Conservation (phyloP, 768 basidiomycete genomes). For the Mycena albidolilacea region DNA sequence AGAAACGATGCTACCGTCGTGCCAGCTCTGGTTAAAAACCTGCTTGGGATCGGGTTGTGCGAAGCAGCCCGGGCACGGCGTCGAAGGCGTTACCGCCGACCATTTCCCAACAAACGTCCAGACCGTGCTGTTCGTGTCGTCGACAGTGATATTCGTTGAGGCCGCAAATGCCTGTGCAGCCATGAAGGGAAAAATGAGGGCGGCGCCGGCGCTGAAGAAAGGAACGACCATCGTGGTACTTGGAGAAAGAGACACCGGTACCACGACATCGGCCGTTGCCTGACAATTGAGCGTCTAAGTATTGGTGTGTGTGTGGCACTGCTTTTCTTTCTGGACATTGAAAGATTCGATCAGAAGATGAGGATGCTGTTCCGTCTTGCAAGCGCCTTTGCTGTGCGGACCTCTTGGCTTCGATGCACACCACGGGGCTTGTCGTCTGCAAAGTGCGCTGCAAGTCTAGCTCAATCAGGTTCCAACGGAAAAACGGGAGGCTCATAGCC, state of each 20-base stretch:
- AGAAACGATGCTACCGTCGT: slow-evolving; percentile 18
- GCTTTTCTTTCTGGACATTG: too few relatives aligned
- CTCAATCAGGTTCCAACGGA: too few relatives aligned
- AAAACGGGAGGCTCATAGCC: too few relatives aligned
- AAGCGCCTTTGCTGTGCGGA: too few relatives aligned
- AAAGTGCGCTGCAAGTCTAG: too few relatives aligned
- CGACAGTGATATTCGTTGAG: slow-evolving; percentile 20
- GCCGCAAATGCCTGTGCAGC: slow-evolving; percentile 12
- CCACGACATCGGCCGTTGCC: too few relatives aligned
- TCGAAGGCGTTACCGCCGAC: slow-evolving; percentile 8
- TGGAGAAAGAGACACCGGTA: neutral
- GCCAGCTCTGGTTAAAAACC: slow-evolving; percentile 18
- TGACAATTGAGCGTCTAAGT: too few relatives aligned
- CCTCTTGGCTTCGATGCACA: too few relatives aligned
- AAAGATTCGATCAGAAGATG: too few relatives aligned
- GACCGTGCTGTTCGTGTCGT: slow-evolving; percentile 28
- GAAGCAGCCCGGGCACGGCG: slow-evolving; percentile 18
- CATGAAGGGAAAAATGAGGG: neutral
- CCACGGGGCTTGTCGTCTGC: too few relatives aligned
- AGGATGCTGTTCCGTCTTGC: too few relatives aligned
- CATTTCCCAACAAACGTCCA: slow-evolving; percentile 15
- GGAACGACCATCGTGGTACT: neutral
- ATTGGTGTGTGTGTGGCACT: too few relatives aligned
- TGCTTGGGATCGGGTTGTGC: slow-evolving; percentile 6
- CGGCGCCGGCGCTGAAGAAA: neutral